Conservation (phyloP, 768 basidiomycete species). For the Auricularia heimuer region DNA sequence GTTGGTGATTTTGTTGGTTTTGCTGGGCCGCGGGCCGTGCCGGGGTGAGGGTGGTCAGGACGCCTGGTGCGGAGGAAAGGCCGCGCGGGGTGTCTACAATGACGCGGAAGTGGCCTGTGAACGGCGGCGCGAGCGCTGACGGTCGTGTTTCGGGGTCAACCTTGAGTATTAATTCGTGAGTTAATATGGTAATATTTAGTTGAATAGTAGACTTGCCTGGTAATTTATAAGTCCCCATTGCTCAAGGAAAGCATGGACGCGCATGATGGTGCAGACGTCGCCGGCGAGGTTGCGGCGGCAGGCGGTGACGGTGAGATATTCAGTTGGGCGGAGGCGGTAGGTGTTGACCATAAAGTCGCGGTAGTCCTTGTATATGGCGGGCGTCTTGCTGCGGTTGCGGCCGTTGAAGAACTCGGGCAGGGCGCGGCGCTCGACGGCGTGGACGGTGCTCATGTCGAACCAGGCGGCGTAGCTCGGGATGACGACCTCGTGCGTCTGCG, state of each 20-base stretch:
- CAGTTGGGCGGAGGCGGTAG: slow-evolving; percentile 83
- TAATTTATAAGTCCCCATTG: slow-evolving; percentile 99
- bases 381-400: slow-evolving; percentile 89
- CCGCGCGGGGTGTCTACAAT: slow-evolving; percentile 95
- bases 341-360: slow-evolving; percentile 99
- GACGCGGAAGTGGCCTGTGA: slow-evolving; percentile 98
- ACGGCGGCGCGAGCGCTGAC: slow-evolving; percentile 88
- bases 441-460: slow-evolving; percentile 94
- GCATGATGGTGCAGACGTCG: slow-evolving; percentile 97
- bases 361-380: slow-evolving; percentile 97
- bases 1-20: slow-evolving; percentile 22
- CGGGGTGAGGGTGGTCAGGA: slow-evolving; percentile 37
- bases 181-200: too few relatives aligned
- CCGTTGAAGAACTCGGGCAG: slow-evolving; percentile 98
- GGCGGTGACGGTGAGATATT: slow-evolving; percentile 96
- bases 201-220: slow-evolving; percentile 45
- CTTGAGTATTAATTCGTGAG: slow-evolving; percentile 29
- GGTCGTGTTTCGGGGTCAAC: slow-evolving; percentile 96
- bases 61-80: slow-evolving; percentile 66
- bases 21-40: slow-evolving; percentile 24
- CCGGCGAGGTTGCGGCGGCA: slow-evolving; percentile 94
- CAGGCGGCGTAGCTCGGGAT: slow-evolving; percentile 96
- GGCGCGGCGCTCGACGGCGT: slow-evolving; percentile 83
- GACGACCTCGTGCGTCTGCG: slow-evolving; percentile 94
- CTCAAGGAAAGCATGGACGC: slow-evolving; percentile 96